Conservation (phyloP, 306 rosid species). For the Sicyos edulis region DNA sequence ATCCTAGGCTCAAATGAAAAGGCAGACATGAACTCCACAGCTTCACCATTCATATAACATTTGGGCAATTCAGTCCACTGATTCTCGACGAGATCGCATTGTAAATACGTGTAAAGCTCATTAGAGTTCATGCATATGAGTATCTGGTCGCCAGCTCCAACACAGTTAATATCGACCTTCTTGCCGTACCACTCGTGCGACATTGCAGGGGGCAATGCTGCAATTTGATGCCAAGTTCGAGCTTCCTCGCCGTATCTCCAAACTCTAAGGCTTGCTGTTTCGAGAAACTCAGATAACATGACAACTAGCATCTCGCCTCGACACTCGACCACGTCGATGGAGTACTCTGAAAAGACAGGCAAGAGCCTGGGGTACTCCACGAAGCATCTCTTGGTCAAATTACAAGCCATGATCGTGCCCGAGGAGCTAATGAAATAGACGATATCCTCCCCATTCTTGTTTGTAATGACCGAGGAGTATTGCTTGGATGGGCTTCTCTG, state of each 20-base stretch:
- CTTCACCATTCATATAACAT: slow-evolving; percentile 58
- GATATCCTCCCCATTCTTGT: slow-evolving; percentile 46
- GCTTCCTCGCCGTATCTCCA: slow-evolving; percentile 59
- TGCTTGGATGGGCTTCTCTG: slow-evolving; percentile 91
- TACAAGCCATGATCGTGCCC: slow-evolving; percentile 68
- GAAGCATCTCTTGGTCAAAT: slow-evolving; percentile 50
- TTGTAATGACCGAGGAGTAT: slow-evolving; percentile 64
- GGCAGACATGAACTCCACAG: slow-evolving; percentile 78
- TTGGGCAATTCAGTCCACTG: slow-evolving; percentile 69
- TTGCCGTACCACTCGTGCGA: slow-evolving; percentile 88
- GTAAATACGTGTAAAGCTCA: slow-evolving; percentile 45
- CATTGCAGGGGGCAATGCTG: slow-evolving; percentile 79
- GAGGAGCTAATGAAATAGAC: slow-evolving; percentile 70
- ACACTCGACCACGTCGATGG: slow-evolving; percentile 79
- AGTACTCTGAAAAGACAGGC: slow-evolving; percentile 73
- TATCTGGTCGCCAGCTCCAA: slow-evolving; percentile 57
- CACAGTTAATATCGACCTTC: slow-evolving; percentile 90
- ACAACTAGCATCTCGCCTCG: slow-evolving; percentile 69
- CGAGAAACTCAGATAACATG: slow-evolving; percentile 69
- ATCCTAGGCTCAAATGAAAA: slow-evolving; percentile 87
- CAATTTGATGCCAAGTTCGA: slow-evolving; percentile 68
- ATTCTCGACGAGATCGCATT: slow-evolving; percentile 54
- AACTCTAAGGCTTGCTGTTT: slow-evolving; percentile 67
- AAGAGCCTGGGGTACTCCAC: slow-evolving; percentile 69
- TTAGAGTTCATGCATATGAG: slow-evolving; percentile 70